Percentiles rank a stretch among this genome's conserved stretches.
Conservation (phyloP, 176 grass and related monocot genomes). For the Typha latifolia region DNA sequence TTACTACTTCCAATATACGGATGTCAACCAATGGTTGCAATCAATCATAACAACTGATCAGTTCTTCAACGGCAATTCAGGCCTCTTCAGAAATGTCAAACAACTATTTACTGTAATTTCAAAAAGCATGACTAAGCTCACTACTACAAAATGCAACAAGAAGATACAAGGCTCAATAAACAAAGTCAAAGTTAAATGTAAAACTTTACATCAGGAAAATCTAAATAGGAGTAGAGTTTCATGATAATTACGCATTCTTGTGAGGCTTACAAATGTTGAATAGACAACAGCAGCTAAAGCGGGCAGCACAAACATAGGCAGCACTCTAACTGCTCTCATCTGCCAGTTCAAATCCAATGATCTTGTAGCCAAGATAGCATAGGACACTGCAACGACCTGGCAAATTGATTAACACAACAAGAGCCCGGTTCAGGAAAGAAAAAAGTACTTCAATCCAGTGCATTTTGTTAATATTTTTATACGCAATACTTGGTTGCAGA, state of each 20-base stretch:
- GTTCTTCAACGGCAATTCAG: no score
- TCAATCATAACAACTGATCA: no score
- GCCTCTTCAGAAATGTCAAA: no score
- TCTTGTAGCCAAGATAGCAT: slow-evolving; percentile 61
- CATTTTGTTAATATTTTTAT: not conserved
- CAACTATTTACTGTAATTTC: no score
- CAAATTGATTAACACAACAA: not conserved
- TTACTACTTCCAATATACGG: no score
- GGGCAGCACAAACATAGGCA: slow-evolving; percentile 70
- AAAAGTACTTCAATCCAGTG: not conserved
- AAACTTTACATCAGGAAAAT: not conserved
- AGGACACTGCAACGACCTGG: slow-evolving; percentile 60
- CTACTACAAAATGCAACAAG: no score
- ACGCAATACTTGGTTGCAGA: not conserved
- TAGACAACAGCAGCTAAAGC: slow-evolving; percentile 52
- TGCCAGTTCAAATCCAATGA: slow-evolving; percentile 58
- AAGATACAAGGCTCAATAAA: not conserved
- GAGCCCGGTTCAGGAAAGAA: not conserved
- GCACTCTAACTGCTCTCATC: slow-evolving; percentile 43
- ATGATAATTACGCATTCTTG: slow-evolving; percentile 61
- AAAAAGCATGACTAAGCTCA: no score
- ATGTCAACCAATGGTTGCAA: no score
- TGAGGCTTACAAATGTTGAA: slow-evolving; percentile 40
- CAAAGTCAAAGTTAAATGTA: not conserved
- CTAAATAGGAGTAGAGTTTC: slow-evolving; percentile 5